These are phyloP conservation scores for Santalum album DNA, from an alignment of 164 flowering plant species.

Conservation along the genomic window DNA sequence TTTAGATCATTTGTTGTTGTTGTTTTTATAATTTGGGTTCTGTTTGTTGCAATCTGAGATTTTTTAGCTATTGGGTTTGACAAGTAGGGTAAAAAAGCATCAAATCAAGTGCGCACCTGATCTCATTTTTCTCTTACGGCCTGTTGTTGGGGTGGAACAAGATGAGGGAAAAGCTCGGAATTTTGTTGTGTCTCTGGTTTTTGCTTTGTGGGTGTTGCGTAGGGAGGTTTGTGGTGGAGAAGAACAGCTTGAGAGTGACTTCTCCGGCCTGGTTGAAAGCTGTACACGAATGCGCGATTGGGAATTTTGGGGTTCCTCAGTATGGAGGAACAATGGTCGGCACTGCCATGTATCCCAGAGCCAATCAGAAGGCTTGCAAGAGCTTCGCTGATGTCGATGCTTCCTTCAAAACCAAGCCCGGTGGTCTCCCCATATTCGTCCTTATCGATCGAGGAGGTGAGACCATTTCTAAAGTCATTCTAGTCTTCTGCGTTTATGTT, in stretches of 20 bases:
- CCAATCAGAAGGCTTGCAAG: conserved; percentile 76
- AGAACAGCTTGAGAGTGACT: conserved; percentile 78
- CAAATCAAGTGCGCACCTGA: no score
- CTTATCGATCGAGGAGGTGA: conserved; percentile 89
- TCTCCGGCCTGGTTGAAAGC: conserved; percentile 59
- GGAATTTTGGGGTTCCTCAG: conserved; percentile 94
- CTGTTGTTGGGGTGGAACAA: neutral
- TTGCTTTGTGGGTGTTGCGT: conserved; percentile 29
- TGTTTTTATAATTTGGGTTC: no score
- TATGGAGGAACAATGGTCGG: conserved; percentile 87
- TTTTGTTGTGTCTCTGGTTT: conserved; percentile 29
- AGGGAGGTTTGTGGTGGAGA: conserved; percentile 89
- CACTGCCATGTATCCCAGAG: conserved; percentile 56
- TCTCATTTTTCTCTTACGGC: no score
- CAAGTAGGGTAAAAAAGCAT: no score
- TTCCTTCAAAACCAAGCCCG: conserved; percentile 66
- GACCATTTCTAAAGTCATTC: neutral
- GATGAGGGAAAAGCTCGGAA: conserved; percentile 37
- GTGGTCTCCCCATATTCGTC: conserved; percentile 60
- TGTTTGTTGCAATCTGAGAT: no score
- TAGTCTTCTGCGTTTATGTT: no score
- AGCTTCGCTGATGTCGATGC: conserved; percentile 43
- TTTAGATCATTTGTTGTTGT: no score
- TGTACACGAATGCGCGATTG: conserved; percentile 80
- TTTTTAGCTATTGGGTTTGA: no score